phyloP scores from a whole-genome alignment of 2,329 filamentous ascomycete genomes.

The Arthrobotrys iridis region DNA sequence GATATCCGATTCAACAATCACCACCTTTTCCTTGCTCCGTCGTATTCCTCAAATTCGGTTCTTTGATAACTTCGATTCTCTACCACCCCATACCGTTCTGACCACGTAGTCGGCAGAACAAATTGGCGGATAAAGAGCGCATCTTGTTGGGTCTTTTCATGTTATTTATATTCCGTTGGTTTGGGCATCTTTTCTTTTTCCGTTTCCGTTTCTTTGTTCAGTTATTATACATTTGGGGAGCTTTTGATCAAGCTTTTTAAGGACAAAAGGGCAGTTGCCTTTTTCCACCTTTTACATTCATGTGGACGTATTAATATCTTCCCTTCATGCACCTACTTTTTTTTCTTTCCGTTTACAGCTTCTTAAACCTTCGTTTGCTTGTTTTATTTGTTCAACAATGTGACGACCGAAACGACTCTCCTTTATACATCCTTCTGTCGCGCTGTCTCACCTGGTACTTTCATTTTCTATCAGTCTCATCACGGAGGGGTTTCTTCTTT shows the following conservation, averaged over 20 bases:
- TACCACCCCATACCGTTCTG: slow-evolving; percentile 50
- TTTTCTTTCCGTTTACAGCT: neutral
- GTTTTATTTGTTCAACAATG: slow-evolving; percentile 4
- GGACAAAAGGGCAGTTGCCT: neutral
- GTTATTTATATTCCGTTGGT: slow-evolving; percentile 9
- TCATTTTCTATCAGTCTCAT: neutral
- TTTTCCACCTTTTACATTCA: slow-evolving; percentile 1
- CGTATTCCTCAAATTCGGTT: neutral
- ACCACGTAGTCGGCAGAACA: slow-evolving; percentile 50
- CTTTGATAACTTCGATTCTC: slow-evolving; percentile 18
- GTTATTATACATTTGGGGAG: slow-evolving; percentile 9
- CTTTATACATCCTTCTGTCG: slow-evolving; percentile 44
- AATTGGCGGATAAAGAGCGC: slow-evolving; percentile 49
- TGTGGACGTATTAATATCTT: slow-evolving; percentile 19
- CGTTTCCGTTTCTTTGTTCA: neutral
- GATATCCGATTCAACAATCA: slow-evolving; percentile 6
- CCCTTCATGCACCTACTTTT: slow-evolving; percentile 7
- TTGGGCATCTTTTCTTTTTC: slow-evolving; percentile 13
- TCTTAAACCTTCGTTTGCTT: neutral
- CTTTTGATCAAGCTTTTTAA: slow-evolving; percentile 43
- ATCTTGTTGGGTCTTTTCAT: neutral
- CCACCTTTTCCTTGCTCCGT: neutral
- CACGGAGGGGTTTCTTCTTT: slow-evolving; percentile 9
- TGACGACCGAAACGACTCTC: slow-evolving; percentile 53
- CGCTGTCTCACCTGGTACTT: slow-evolving; percentile 1